phyloP scores from a whole-genome alignment of 1,139 yeast species.

The Blastobotrys indianensis region DNA sequence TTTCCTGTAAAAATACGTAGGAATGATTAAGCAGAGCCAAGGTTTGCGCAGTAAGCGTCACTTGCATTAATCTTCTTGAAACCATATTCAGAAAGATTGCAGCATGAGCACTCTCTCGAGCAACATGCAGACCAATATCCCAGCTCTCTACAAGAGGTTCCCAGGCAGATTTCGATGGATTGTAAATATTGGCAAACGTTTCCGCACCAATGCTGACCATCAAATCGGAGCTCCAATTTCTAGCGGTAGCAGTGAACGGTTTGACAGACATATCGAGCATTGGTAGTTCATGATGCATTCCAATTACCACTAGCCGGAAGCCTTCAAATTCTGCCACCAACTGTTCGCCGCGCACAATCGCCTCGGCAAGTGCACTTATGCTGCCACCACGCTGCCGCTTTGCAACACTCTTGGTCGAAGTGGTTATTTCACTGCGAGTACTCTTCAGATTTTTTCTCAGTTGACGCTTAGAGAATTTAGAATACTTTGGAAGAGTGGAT shows the following conservation, averaged over 20 bases:
- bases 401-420: conserved; percentile 1
- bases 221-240: conserved; percentile 83
- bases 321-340: conserved; percentile 73
- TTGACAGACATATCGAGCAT: conserved; percentile 73
- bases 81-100: conserved; percentile 56
- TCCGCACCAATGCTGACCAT: conserved; percentile 62
- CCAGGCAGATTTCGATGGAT: conserved; percentile 92
- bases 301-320: conserved; percentile 77
- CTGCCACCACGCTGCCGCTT: conserved; percentile 8
- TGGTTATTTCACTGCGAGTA: conserved; percentile 8
- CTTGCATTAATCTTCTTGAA: conserved; percentile 70
- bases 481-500: conserved; percentile 17
- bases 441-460: conserved; percentile 8
- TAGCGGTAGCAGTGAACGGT: conserved; percentile 65
- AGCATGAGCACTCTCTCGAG: conserved; percentile 40
- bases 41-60: conserved; percentile 76
- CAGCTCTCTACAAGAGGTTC: conserved; percentile 90
- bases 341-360: conserved; percentile 58
- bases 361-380: conserved; percentile 2
- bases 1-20: conserved; percentile 67
- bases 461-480: conserved; percentile 22
- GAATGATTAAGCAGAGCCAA: conserved; percentile 31
- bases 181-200: conserved; percentile 72
- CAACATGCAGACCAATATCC: conserved; percentile 71
- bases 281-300: conserved; percentile 92